phyloP scores from a whole-genome alignment of 108 stramenopile species.

The Nannochloropsis oceanica region DNA sequence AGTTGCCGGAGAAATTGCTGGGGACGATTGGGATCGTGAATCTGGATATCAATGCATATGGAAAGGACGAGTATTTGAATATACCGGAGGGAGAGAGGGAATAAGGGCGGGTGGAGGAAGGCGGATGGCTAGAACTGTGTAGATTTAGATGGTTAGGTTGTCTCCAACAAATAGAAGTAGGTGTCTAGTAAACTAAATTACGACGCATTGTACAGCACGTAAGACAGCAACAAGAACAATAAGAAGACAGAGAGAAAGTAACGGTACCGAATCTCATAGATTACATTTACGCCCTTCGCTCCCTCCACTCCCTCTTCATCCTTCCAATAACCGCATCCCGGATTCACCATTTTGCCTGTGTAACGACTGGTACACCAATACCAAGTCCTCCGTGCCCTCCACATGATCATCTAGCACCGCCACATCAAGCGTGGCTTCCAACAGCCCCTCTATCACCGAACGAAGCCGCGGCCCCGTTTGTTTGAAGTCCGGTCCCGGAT shows the following conservation, averaged over 20 bases:
- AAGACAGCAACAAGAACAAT: too few species aligned
- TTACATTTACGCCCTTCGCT: too few species aligned
- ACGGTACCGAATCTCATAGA: too few species aligned
- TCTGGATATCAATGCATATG: neutral
- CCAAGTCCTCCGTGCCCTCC: neutral
- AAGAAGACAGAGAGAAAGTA: too few species aligned
- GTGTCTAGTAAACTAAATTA: too few species aligned
- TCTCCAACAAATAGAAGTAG: too few species aligned
- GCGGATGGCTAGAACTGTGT: too few species aligned
- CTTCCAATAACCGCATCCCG: neutral
- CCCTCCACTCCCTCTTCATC: neutral
- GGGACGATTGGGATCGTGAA: neutral
- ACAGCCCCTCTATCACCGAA: neutral
- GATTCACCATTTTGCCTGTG: neutral
- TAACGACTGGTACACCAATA: neutral
- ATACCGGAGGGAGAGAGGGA: neutral
- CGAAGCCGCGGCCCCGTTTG: conserved; percentile 26
- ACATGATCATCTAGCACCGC: neutral
- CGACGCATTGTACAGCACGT: too few species aligned
- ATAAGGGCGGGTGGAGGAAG: too few species aligned
- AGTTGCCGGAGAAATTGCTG: neutral
- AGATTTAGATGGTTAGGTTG: too few species aligned
- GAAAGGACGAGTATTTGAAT: neutral
- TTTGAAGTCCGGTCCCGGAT: conserved; percentile 46
- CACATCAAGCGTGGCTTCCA: neutral